phyloP scores from a whole-genome alignment of 75 land plant genomes.

The Pinus albicaulis region DNA sequence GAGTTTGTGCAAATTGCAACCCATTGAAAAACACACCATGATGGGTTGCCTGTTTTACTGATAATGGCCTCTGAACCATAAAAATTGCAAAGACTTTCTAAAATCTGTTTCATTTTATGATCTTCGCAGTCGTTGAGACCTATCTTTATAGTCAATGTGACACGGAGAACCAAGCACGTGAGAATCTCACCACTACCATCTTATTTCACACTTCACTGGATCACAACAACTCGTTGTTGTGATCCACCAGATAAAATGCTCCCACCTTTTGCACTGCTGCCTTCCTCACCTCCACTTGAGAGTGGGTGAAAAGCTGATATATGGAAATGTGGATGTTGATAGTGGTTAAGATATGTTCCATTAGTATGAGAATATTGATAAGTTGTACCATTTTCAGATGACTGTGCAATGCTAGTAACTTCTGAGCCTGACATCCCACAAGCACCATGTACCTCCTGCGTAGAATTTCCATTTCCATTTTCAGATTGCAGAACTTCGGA shows the following conservation, averaged over 20 bases:
- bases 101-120: too few species aligned
- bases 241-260: constrained; percentile 9
- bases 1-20: neutral
- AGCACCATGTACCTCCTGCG: neutral
- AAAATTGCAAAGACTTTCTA: too few species aligned
- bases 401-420: constrained; percentile 12
- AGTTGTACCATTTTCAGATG: constrained; percentile 11
- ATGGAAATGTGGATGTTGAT: neutral
- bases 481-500: constrained; percentile 8
- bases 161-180: too few species aligned
- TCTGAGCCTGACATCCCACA: constrained; percentile 7
- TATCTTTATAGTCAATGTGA: too few species aligned
- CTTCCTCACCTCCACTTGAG: constrained; percentile 3
- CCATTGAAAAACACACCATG: neutral
- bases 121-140: too few species aligned
- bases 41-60: too few species aligned
- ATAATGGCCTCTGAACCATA: too few species aligned
- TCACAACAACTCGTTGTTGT: constrained; percentile 11
- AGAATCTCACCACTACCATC: too few species aligned
- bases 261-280: constrained; percentile 2
- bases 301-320: constrained; percentile 5
- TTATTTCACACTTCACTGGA: neutral
- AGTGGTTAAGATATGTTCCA: constrained; percentile 6
- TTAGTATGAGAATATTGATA: constrained; percentile 7
- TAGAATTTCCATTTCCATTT: constrained; percentile 1